phyloP scores from a whole-genome alignment of 2,329 filamentous ascomycete species.

The Colletotrichum falcatum region DNA sequence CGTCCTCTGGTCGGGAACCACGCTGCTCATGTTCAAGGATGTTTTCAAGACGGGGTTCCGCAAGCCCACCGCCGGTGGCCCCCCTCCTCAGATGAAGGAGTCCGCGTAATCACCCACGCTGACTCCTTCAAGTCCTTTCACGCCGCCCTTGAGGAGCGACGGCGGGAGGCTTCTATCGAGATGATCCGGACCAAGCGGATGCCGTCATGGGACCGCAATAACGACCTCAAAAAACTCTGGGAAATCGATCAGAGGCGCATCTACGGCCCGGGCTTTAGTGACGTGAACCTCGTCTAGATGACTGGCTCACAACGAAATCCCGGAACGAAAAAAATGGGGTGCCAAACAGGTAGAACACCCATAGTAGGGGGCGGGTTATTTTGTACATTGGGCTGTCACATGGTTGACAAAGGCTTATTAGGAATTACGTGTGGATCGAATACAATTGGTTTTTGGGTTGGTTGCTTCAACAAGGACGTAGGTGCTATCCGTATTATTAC shows the following conservation, averaged over 20 bases:
- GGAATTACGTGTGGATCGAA: slow-evolving; percentile 19
- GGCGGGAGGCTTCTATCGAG: slow-evolving; percentile 36
- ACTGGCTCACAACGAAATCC: slow-evolving; percentile 9
- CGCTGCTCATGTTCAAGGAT: slow-evolving; percentile 59
- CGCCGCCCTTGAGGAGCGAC: slow-evolving; percentile 29
- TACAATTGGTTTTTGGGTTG: slow-evolving; percentile 33
- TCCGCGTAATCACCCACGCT: slow-evolving; percentile 35
- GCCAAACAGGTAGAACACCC: background rate
- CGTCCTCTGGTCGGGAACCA: slow-evolving; percentile 63
- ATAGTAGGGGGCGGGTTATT: background rate
- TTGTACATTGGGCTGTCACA: slow-evolving; percentile 3
- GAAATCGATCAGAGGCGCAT: slow-evolving; percentile 38
- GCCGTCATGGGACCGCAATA: slow-evolving; percentile 36
- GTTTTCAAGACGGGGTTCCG: slow-evolving; percentile 58
- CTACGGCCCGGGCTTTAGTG: slow-evolving; percentile 39
- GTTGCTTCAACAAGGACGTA: slow-evolving; percentile 32
- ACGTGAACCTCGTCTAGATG: slow-evolving; percentile 41
- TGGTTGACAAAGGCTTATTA: slow-evolving; percentile 10
- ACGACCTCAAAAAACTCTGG: slow-evolving; percentile 27
- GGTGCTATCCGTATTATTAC: slow-evolving; percentile 36
- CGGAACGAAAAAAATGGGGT: background rate
- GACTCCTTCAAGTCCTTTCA: slow-evolving; percentile 35
- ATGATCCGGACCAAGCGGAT: slow-evolving; percentile 31
- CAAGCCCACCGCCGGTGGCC: slow-evolving; percentile 46
- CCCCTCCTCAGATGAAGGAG: slow-evolving; percentile 42